Base-by-base conservation (phyloP, 2,329 filamentous ascomycete species). In the Fusarium gaditjirri region DNA sequence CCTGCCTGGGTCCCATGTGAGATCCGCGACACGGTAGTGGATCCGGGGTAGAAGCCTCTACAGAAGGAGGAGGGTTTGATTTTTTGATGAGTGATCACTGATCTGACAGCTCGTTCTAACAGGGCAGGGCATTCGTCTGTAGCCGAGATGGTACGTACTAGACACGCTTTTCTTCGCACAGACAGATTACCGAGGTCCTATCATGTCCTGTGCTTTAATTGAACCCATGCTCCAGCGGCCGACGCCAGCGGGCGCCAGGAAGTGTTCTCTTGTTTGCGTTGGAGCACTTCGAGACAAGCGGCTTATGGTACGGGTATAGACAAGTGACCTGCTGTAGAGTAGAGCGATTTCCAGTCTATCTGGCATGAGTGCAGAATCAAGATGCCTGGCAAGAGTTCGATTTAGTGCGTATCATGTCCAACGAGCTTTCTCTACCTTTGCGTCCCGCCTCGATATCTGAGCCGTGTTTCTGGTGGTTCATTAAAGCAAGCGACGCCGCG, bases 31-130 rank as follows among this genome's bases (percentile, higher is more conserved):
- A 67, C 53, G 64, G 55, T 61, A 66, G 75, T 77, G 75, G 75
- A 77, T 77, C 75, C 58, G 75, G 75, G 75, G 75, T 77, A 77
- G 65, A 77, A 71, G 47, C 54, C 57, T 73, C 50, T 64, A 56
- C 64, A 52, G 58, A 72, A 74, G 38, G 44, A 44, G 52, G 50
- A 58, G 63, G 57, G 57, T 43, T 60, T 56, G 62, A 71, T 60
- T 61, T 61, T 68, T 57, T 57, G 52, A 65, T 61, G 56, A 64
- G 67, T 71, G 68, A 65, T 66, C 49, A 61, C 52, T 66, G 61
- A 70, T 61, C 58, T 68, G 49, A 69, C 47, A 70, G 61, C 53
- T 54, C 44, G 44, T 42, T 53, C 39, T 57, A 47, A 47, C 57
- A 66, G 44, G 46, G 31, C 41, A 68, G 36, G 67, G 29, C 23